These are phyloP conservation scores for Diplodia seriata DNA, from an alignment of 2,329 filamentous ascomycete genomes.

Conservation along the genomic window DNA sequence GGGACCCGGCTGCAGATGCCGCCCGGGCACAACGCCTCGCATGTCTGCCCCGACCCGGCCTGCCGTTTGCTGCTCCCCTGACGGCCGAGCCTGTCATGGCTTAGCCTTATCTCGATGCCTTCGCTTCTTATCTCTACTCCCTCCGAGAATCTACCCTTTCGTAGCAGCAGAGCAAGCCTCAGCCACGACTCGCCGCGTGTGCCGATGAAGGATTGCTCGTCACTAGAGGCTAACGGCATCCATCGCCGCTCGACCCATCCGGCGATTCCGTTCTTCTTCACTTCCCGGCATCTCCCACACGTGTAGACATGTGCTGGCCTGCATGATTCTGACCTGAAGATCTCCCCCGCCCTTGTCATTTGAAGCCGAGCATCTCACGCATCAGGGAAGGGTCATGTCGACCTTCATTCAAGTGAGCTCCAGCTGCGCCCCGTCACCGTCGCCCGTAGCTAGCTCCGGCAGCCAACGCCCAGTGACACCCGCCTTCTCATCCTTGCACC, in stretches of 20 bases:
- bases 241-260: background rate
- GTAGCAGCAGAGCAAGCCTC: background rate
- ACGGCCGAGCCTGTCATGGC: background rate
- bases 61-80: background rate
- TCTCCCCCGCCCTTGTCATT: slow-evolving; percentile 5
- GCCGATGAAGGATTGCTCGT: background rate
- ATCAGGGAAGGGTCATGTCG: background rate
- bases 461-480: background rate
- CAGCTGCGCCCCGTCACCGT: background rate
- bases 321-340: slow-evolving; percentile 3
- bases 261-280: background rate
- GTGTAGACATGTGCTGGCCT: background rate
- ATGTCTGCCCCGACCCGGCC: background rate
- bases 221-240: slow-evolving; percentile 1
- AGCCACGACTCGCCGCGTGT: background rate
- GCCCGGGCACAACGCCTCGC: background rate
- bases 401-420: slow-evolving; percentile 12
- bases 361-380: slow-evolving; percentile 12
- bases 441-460: slow-evolving; percentile 3
- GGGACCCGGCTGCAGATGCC: background rate
- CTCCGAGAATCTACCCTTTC: background rate
- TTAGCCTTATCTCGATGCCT: background rate
- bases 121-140: slow-evolving; percentile 12
- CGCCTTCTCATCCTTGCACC: background rate
- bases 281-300: background rate